A percentile compares a stretch with the other conserved stretches of the same genome.
Evolutionary conservation across 495 filamentous ascomycete species (phyloP).

Genomic region (Extremus antarcticus): DNA sequence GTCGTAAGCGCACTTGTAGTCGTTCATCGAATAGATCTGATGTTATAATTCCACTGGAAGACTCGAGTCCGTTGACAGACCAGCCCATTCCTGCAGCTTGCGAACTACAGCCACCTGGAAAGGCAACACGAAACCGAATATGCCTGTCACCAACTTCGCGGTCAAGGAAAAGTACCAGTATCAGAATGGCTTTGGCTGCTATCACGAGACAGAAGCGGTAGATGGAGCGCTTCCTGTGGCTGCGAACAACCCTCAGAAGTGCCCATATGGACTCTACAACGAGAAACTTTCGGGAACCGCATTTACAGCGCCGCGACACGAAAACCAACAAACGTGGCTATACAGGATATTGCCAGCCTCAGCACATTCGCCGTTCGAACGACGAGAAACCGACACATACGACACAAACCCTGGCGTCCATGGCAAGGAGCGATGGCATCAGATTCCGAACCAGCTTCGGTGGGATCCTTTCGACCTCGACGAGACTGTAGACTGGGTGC

Average conservation of each 20-base stretch:
- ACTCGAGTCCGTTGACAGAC: no score
- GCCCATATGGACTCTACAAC: constrained; percentile 71
- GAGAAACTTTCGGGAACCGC: constrained; percentile 92
- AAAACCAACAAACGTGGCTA: constrained; percentile 91
- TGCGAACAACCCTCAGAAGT: constrained; percentile 82
- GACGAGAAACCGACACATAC: constrained; percentile 42
- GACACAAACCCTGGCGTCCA: constrained; percentile 37
- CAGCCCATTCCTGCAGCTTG: no score
- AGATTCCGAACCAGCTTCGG: constrained; percentile 76
- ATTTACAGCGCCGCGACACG: constrained; percentile 80
- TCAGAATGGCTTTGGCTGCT: constrained; percentile 47
- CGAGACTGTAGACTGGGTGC: constrained; percentile 64
- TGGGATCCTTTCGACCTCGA: constrained; percentile 85
- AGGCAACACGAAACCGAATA: constrained; percentile 16
- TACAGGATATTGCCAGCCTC: constrained; percentile 81
- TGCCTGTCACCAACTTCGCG: constrained; percentile 48
- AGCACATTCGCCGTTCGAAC: constrained; percentile 63
- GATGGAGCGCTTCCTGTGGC: constrained; percentile 52
- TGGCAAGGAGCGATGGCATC: constrained; percentile 41
- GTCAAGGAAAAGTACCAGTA: constrained; percentile 47
- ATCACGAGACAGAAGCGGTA: constrained; percentile 47
- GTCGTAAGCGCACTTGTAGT: no score
- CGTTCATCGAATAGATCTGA: no score
- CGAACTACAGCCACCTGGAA: no score
- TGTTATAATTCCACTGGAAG: no score